Evolutionary conservation across 164 flowering plant genomes (phyloP).

Genomic region (Annona squamosa): DNA sequence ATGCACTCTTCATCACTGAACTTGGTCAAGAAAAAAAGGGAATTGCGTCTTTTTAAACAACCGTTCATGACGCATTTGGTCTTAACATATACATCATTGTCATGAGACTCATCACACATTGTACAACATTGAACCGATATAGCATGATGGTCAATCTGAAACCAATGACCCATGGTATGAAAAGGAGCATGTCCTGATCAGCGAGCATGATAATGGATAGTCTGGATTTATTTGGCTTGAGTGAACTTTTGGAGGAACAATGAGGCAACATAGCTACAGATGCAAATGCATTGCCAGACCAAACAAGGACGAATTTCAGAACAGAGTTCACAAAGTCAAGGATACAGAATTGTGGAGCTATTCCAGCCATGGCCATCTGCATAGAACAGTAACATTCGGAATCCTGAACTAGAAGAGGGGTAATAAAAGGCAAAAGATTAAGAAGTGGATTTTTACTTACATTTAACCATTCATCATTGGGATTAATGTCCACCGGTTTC

Average conservation of each 20-base stretch:
- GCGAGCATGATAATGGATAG: not conserved
- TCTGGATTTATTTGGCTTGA: not conserved
- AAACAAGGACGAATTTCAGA: not conserved
- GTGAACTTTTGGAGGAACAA: not conserved
- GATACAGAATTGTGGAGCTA: conserved; percentile 91
- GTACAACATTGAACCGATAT: not conserved
- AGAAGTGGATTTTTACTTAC: conserved; percentile 34
- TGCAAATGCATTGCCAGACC: not conserved
- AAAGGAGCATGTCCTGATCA: not conserved
- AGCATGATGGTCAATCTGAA: not conserved
- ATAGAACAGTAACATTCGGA: conserved; percentile 9
- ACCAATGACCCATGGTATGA: not conserved
- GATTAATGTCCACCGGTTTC: conserved; percentile 91
- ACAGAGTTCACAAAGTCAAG: conserved; percentile 16
- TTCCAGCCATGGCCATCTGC: conserved; percentile 93
- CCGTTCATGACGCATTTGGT: not conserved
- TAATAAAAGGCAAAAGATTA: conserved; percentile 1
- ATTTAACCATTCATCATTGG: conserved; percentile 92
- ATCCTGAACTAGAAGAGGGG: not conserved
- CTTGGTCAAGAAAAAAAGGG: conserved; percentile 37
- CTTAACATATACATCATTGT: not conserved
- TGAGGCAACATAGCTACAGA: not conserved
- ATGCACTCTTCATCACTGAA: conserved; percentile 92
- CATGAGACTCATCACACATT: not conserved
- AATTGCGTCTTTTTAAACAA: not conserved